Evolutionary conservation across 2,329 filamentous ascomycete species (phyloP).

Genomic region (Pseudogymnoascus verrucosus): DNA sequence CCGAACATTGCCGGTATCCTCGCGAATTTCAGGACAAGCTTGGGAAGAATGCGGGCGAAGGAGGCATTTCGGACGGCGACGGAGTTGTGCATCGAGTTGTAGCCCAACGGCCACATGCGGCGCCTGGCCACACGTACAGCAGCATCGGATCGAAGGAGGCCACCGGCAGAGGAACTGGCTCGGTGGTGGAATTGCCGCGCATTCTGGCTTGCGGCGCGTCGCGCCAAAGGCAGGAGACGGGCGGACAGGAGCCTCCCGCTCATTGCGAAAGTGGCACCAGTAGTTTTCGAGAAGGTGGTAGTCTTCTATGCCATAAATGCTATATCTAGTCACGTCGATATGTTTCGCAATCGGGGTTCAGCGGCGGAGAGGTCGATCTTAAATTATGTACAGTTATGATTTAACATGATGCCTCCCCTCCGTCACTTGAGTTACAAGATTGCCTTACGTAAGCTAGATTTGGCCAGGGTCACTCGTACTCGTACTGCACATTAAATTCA

Average conservation of each 20-base stretch:
- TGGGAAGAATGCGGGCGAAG: conserved; percentile 64
- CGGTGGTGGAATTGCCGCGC: conserved; percentile 56
- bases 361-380: conserved; percentile 11
- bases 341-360: not conserved
- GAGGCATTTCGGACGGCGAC: conserved; percentile 56
- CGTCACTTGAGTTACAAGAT: conserved; percentile 4
- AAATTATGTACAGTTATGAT: conserved; percentile 16
- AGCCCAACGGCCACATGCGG: conserved; percentile 67
- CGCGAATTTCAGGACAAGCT: conserved; percentile 81
- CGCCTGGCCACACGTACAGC: conserved; percentile 52
- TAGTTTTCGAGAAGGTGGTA: conserved; percentile 9
- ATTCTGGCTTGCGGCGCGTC: conserved; percentile 45
- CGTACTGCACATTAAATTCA: not conserved
- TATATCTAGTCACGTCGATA: not conserved
- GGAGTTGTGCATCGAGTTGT: conserved; percentile 76
- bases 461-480: not conserved
- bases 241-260: conserved; percentile 58
- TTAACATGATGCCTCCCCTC: conserved; percentile 7
- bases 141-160: conserved; percentile 59
- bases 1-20: conserved; percentile 88
- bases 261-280: conserved; percentile 22
- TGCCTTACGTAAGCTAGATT: conserved; percentile 1
- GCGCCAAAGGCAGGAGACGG: conserved; percentile 59
- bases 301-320: conserved; percentile 18
- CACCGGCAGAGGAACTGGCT: conserved; percentile 52